These are phyloP conservation scores for Phialocephala sp. DNA, from an alignment of 2,329 filamentous ascomycete species.

Conservation along the genomic window DNA sequence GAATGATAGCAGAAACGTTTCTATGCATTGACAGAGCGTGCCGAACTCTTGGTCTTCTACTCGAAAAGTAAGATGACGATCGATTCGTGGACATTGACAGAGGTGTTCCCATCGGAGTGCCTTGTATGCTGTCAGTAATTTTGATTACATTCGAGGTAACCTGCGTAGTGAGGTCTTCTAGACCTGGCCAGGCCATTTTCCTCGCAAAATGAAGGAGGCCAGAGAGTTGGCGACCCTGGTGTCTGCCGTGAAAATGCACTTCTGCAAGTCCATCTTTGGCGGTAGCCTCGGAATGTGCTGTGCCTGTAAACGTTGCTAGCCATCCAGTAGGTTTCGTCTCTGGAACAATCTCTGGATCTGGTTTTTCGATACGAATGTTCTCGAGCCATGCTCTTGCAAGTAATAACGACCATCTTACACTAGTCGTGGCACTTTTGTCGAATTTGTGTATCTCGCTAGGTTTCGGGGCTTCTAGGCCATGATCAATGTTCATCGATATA, in stretches of 20 bases:
- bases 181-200: slow-evolving; percentile 66
- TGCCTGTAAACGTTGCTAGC: slow-evolving; percentile 63
- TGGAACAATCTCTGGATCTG: slow-evolving; percentile 38
- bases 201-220: slow-evolving; percentile 69
- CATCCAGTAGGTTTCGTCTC: slow-evolving; percentile 50
- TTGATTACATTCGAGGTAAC: slow-evolving; percentile 41
- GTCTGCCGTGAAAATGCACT: slow-evolving; percentile 47
- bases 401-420: slow-evolving; percentile 71
- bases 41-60: slow-evolving; percentile 33
- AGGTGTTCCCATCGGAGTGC: slow-evolving; percentile 39
- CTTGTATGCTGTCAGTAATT: slow-evolving; percentile 36
- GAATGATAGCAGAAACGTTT: slow-evolving; percentile 62
- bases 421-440: slow-evolving; percentile 63
- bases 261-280: slow-evolving; percentile 46
- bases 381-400: slow-evolving; percentile 71
- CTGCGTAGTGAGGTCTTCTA: slow-evolving; percentile 48
- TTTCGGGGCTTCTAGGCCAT: slow-evolving; percentile 56
- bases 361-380: slow-evolving; percentile 64
- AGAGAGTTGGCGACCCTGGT: slow-evolving; percentile 63
- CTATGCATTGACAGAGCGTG: slow-evolving; percentile 35
- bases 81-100: slow-evolving; percentile 39
- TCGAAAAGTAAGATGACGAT: slow-evolving; percentile 42
- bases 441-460: slow-evolving; percentile 65
- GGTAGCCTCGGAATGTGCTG: slow-evolving; percentile 47
- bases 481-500: slow-evolving; percentile 65